Base-by-base conservation (phyloP, 768 basidiomycete genomes). In the Amanita molliuscula region DNA sequence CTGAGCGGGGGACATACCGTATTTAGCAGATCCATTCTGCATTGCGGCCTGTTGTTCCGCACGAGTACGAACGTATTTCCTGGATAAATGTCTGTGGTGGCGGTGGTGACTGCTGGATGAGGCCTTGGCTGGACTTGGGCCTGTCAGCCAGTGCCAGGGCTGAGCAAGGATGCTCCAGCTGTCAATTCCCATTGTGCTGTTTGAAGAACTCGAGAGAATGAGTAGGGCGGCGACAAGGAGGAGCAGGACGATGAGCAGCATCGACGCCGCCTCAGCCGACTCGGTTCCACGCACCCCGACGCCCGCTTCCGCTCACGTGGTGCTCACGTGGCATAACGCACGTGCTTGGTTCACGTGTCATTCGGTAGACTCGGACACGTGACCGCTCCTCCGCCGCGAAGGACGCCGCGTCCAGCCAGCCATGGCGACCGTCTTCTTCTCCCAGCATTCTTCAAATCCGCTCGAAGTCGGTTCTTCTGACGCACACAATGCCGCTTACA, bases 71-170 rank as follows among this genome's bases (percentile, higher is more conserved):
- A 67, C 57, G 8, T 69, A 64, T 59, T 75, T 78, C 63, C 73
- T 77, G 64, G 70, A 61, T 58, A 70, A 78, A 58, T 71, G 72
- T 57, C 67, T 67, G 13, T 69, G 49, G 23, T 50, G 42, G 35
- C 16, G 26, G 38, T 51, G 50, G 26, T 42, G 48, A 9, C 20
- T 23, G 16, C 25, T n/a, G 44, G 29, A 10, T 20, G 48, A 51
- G 46, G 35, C 6, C 41, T 40, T 53, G 18, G 44, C 26, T 52
- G 48, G 57, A 41, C 60, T 57, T 48, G 58, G 54, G 48, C 55
- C 55, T 20, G 59, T 57, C n/a, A 69, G 68, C 79, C 83, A 84
- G 54, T 75, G 73, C 84, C 83, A 88, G 13, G 79, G 77, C 23
- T 31, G 31, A 31, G 85, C 65, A 34, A 69, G 65, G 21, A 73